A percentile compares a stretch with the other conserved stretches of the same genome.
phyloP scores from a whole-genome alignment of 2,329 filamentous ascomycete genomes.

The Malbranchea zuffiana region DNA sequence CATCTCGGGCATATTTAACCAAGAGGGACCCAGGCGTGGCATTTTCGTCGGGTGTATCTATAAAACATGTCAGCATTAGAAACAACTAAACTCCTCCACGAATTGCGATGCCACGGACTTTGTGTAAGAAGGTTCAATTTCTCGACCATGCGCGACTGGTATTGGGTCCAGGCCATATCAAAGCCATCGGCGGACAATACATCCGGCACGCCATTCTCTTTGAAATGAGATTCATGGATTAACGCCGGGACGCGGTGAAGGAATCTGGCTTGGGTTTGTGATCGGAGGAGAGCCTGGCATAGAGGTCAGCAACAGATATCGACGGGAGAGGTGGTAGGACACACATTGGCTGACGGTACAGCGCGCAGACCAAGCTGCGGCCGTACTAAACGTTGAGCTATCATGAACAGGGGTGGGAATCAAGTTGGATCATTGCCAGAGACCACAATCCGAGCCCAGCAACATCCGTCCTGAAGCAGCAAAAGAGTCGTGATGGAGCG shows the following conservation, averaged over 20 bases:
- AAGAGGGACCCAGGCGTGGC: slow-evolving; percentile 56
- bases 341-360: slow-evolving; percentile 28
- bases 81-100: slow-evolving; percentile 9
- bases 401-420: slow-evolving; percentile 22
- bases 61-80: neutral
- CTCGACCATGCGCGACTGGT: slow-evolving; percentile 62
- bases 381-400: slow-evolving; percentile 34
- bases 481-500: neutral
- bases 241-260: slow-evolving; percentile 41
- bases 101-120: slow-evolving; percentile 41
- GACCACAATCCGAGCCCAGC: too few species aligned
- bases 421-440: slow-evolving; percentile 15
- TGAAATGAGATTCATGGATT: slow-evolving; percentile 36
- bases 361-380: slow-evolving; percentile 36
- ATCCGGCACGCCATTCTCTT: slow-evolving; percentile 50
- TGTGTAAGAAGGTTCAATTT: slow-evolving; percentile 64
- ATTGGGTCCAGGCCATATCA: slow-evolving; percentile 68
- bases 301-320: slow-evolving; percentile 6
- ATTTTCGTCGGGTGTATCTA: slow-evolving; percentile 55
- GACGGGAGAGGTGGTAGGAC: slow-evolving; percentile 11
- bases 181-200: slow-evolving; percentile 62
- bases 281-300: slow-evolving; percentile 19
- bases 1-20: slow-evolving; percentile 66
- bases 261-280: slow-evolving; percentile 28
- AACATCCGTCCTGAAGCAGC: too few species aligned